phyloP scores from a whole-genome alignment of 2,329 filamentous ascomycete genomes.

The Helotiales sp. region DNA sequence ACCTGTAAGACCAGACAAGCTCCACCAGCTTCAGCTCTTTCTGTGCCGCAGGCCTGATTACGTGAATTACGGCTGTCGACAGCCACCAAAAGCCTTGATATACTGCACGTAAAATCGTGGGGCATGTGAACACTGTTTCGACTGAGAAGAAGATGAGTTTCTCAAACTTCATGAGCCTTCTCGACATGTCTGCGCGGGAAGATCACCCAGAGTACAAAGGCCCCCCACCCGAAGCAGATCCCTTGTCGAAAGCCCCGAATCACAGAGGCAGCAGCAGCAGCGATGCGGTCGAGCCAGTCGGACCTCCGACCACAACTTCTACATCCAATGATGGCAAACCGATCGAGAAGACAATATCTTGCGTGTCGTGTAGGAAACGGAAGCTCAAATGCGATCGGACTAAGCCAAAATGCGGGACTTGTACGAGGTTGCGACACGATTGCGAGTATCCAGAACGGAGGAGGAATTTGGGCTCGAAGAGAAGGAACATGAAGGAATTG shows the following conservation, averaged over 20 bases:
- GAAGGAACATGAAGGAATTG: conserved; percentile 86
- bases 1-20: too few relatives aligned
- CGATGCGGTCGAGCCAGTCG: neutral
- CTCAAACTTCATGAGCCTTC: neutral
- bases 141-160: too few relatives aligned
- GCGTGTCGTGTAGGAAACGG: conserved; percentile 77
- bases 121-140: too few relatives aligned
- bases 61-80: too few relatives aligned
- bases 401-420: conserved; percentile 79
- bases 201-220: neutral
- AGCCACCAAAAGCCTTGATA: too few relatives aligned
- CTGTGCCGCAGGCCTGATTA: too few relatives aligned
- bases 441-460: conserved; percentile 89
- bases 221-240: neutral
- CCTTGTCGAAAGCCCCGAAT: neutral
- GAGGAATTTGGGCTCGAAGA: conserved; percentile 84
- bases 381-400: conserved; percentile 86
- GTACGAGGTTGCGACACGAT: conserved; percentile 69
- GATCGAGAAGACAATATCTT: conserved; percentile 65
- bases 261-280: neutral
- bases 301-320: neutral
- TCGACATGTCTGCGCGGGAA: neutral
- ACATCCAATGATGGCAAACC: conserved; percentile 10
- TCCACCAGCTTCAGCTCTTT: too few relatives aligned
- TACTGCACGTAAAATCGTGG: too few relatives aligned